Evolutionary conservation across 2,329 filamentous ascomycete species (phyloP), one percentile per base, ranked within the genome.

Genomic region (Scytalidium lignicola): DNA sequence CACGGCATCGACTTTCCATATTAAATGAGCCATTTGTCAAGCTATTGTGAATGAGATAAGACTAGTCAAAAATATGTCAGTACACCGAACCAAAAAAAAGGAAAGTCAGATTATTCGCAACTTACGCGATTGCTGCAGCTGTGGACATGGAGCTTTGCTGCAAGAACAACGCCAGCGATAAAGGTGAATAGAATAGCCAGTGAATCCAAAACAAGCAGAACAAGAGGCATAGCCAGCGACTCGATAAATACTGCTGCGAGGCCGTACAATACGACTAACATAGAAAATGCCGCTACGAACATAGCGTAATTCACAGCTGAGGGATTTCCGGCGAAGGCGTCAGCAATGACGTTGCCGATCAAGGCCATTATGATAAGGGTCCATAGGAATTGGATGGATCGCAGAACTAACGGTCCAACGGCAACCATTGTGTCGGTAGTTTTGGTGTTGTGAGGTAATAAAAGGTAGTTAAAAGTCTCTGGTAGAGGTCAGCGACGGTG

Each of bases 91-190:
- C n/a, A n/a, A n/a, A n/a, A n/a, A n/a, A n/a, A n/a, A 13, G 23
- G n/a, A 6, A 28, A 2, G 20, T 9, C 21, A 2, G 19, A 2
- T 18, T 22, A 20, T 46, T 26, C 32, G 6, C 6, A 20, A 70
- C 76, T 57, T 70, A 82, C 79, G 43, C 46, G 18, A 61, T 83
- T 79, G 58, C 73, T 72, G 70, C 88, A 92, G 74, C 86, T 83
- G 63, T 83, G 80, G 6, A 77, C 80, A n/a, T 71, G 68, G 8
- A 91, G 75, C 66, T 84, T 83, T 20, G 85, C 83, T 3, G 88
- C 79, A 40, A 88, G 74, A 9, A 88, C 86, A 51, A 91, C 74
- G 53, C 78, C 86, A 49, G 72, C 78, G 65, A 88, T 83, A 61
- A 90, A 81, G 56, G 80, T 84, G 72, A 91, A 61, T 48, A 90